Base-by-base conservation (phyloP, 441 rosid genomes). In the Euphorbia schlechtendalii region DNA sequence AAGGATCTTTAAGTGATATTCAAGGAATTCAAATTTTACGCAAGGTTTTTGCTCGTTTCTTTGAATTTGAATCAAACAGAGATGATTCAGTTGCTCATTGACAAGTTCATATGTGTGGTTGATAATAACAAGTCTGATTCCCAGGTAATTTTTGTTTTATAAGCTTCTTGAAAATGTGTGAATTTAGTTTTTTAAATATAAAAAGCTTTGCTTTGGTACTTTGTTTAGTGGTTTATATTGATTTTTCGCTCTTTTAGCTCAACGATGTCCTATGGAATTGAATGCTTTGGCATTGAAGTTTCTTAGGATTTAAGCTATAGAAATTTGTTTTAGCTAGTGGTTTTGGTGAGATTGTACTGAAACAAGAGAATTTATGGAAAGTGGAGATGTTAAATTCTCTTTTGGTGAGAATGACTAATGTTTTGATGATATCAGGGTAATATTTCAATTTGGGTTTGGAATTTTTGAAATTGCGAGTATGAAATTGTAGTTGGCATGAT, bases 21-120 rank as follows among this genome's bases (percentile, higher is more conserved):
- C 20, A 93, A 93, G 81, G 97, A 90, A 78, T 56, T 93, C 63
- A 79, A 95, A 41, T 93, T 88, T 73, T 88, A 86, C 38, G 99
- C 91, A 0, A 72, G 99, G 81, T 90, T 93, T 71, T 70, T 88
- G 74, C 83, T 88, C 8, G 97, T 93, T 56, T 79, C 86, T 0
- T 68, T 93, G 86, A 82, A 90, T 73, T 72, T 90, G 60, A 84
- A 76, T 80, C 83, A 83, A 40, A 73, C 59, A 21, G 93, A 87
- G 8, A 84, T 77, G 84, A 89, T 93, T 67, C 67, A 70, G 55
- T 58, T 73, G 59, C 83, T 93, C 17, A 78, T 82, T 22, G 88
- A 83, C 15, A 78, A 72, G 66, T 83, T 93, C 69, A 67, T 56
- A 66, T 79, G 68, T 56, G 77, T 83, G 22, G 84, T 93, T 49